phyloP scores from a whole-genome alignment of 345 rosid genomes.

The Streptanthus diversifolius region DNA sequence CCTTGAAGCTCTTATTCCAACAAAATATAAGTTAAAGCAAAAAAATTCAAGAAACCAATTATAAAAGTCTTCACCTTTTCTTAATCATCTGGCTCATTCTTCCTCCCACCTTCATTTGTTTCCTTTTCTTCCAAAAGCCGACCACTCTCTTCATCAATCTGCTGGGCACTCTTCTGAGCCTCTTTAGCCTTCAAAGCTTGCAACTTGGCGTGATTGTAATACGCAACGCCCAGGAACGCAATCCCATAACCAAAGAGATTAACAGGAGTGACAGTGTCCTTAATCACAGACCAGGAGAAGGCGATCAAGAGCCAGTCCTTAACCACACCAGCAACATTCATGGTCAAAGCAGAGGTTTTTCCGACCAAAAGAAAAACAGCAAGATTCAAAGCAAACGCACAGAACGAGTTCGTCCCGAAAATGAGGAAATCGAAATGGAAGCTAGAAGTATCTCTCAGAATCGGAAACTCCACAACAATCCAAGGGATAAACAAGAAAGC shows the following conservation, averaged over 20 bases:
- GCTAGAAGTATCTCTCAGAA: constrained; percentile 49
- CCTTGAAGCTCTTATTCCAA: constrained; percentile 25
- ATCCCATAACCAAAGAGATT: constrained; percentile 67
- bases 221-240: constrained; percentile 67
- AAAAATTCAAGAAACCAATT: not conserved
- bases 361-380: constrained; percentile 79
- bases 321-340: constrained; percentile 85
- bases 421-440: constrained; percentile 54
- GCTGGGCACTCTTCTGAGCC: constrained; percentile 45
- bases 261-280: constrained; percentile 66
- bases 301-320: constrained; percentile 83
- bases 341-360: constrained; percentile 77
- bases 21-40: not conserved
- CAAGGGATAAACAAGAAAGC: constrained; percentile 56
- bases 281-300: constrained; percentile 79
- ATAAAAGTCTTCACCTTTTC: not conserved
- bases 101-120: constrained; percentile 51
- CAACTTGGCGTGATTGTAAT: constrained; percentile 64
- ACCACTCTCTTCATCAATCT: constrained; percentile 53
- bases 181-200: constrained; percentile 56
- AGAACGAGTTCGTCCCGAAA: constrained; percentile 57
- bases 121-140: constrained; percentile 52
- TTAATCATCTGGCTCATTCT: constrained; percentile 55
- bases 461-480: constrained; percentile 52
- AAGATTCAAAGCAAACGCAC: constrained; percentile 71